Conservation (phyloP, 768 basidiomycete genomes). For the Mycena galopus region DNA sequence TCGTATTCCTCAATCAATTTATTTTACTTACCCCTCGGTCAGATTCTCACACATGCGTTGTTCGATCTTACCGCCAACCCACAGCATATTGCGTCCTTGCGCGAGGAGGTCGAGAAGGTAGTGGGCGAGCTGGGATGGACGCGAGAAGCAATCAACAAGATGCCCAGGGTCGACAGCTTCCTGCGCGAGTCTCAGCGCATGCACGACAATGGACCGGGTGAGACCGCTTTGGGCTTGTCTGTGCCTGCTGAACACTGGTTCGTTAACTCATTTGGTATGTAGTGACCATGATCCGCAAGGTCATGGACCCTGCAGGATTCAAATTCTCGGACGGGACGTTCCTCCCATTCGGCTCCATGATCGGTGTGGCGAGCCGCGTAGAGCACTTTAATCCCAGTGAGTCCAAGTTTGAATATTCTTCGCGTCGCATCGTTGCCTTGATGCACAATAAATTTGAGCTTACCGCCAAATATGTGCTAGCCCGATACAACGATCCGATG, state of each 20-base stretch:
- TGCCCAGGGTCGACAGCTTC: background rate
- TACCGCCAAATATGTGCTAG: background rate
- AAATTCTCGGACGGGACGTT: background rate
- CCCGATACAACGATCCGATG: background rate
- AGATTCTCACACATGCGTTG: conserved; percentile 46
- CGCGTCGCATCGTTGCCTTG: too few relatives aligned
- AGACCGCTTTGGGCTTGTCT: too few relatives aligned
- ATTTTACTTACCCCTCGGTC: background rate
- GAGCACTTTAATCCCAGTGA: background rate
- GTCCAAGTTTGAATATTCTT: background rate
- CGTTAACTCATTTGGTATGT: background rate
- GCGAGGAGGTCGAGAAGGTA: conserved; percentile 48
- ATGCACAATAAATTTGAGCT: too few relatives aligned
- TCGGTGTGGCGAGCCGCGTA: background rate
- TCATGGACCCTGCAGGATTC: background rate
- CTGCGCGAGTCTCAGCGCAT: background rate
- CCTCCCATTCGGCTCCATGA: background rate
- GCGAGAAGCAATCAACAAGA: background rate
- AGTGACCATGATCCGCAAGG: background rate
- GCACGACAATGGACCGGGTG: background rate
- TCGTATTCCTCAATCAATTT: background rate
- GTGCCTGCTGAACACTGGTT: background rate
- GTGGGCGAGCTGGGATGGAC: conserved; percentile 53
- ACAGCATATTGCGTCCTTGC: conserved; percentile 44
- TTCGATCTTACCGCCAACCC: conserved; percentile 48